Percentiles rank a stretch among this genome's conserved stretches.
These are phyloP conservation scores for Colletotrichum noveboracense DNA, from an alignment of 2,329 filamentous ascomycete genomes.

Conservation along the genomic window DNA sequence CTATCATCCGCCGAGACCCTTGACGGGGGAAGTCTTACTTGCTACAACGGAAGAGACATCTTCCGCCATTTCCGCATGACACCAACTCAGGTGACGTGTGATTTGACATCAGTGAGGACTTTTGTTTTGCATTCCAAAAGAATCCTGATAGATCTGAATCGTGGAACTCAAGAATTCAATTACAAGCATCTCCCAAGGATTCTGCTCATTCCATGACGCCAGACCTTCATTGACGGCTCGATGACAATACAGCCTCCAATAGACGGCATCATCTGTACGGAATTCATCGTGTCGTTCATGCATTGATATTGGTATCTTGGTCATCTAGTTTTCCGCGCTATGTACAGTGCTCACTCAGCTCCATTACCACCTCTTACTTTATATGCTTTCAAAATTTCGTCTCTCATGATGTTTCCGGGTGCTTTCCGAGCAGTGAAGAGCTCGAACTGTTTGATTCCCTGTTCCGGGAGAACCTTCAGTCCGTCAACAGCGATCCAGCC, in stretches of 20 bases:
- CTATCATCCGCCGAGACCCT: neutral
- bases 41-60: neutral
- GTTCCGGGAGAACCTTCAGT: constrained; percentile 76
- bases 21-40: neutral
- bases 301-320: neutral
- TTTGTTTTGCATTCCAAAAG: neutral
- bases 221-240: neutral
- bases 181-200: neutral
- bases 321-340: neutral
- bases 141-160: neutral
- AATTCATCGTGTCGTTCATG: neutral
- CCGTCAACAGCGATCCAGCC: constrained; percentile 80
- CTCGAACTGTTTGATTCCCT: constrained; percentile 83
- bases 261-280: neutral
- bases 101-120: neutral
- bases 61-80: neutral
- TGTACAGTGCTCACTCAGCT: neutral
- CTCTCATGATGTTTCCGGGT: constrained; percentile 70
- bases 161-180: neutral
- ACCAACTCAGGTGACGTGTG: constrained; percentile 16
- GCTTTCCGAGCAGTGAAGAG: constrained; percentile 76
- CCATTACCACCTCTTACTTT: constrained; percentile 28
- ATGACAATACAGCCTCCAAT: neutral
- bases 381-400: constrained; percentile 59
- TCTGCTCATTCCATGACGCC: neutral